Percentiles rank a stretch among this genome's conserved stretches.
Evolutionary conservation across 176 grass and related monocot species (phyloP).

Genomic region (Avena eriantha): DNA sequence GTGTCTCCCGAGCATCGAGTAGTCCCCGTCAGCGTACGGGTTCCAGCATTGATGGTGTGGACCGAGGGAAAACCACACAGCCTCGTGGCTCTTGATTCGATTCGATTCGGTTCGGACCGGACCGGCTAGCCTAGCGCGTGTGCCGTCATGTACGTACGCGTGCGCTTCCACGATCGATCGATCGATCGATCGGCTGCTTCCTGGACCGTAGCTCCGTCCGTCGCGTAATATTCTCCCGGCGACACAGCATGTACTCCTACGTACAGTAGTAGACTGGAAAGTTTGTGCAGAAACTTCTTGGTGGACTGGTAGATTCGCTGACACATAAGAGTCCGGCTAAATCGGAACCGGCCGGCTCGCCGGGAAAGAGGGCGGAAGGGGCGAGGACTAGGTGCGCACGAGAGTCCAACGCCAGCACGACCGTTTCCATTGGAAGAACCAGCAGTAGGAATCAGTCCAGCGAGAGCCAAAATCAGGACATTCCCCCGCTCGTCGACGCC

Average conservation of each 20-base stretch:
- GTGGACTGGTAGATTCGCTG: neutral
- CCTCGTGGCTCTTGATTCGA: too few species aligned
- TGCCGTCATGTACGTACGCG: neutral
- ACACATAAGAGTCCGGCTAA: neutral
- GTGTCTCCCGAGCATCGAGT: conserved; percentile 1
- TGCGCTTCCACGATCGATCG: neutral
- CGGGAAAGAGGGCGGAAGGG: neutral
- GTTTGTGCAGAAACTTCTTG: neutral
- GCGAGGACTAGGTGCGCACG: neutral
- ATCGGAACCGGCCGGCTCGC: neutral
- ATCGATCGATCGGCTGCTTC: neutral
- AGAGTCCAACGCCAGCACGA: neutral
- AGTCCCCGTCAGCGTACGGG: conserved; percentile 28
- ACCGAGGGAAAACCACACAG: neutral
- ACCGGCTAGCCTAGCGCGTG: neutral
- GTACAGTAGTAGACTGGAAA: neutral
- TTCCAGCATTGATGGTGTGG: conserved; percentile 17
- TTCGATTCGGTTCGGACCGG: too few species aligned
- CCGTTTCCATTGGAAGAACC: neutral
- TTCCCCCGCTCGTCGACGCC: conserved; percentile 41
- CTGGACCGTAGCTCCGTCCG: neutral
- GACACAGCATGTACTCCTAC: neutral
- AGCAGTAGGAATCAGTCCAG: conserved; percentile 28
- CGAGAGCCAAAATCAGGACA: conserved; percentile 10
- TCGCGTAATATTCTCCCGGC: neutral